Percentiles rank a stretch among this genome's conserved stretches.
phyloP scores from a whole-genome alignment of 1,139 yeast genomes.

The Nadsonia commutata region DNA sequence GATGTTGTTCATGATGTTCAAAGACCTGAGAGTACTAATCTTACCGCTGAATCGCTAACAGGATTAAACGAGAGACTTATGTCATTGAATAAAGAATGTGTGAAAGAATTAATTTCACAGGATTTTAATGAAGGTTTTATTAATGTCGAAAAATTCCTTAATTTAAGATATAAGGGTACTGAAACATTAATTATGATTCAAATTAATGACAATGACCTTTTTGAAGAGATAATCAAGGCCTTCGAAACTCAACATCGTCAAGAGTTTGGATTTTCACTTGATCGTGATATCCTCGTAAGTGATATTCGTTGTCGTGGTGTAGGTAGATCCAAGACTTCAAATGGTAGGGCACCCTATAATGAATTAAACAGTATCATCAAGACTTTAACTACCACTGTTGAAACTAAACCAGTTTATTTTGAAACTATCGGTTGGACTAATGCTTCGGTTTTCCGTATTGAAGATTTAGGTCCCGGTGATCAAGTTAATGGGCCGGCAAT shows the following conservation, averaged over 20 bases:
- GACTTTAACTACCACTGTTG: slow-evolving; percentile 12
- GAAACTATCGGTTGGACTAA: slow-evolving; percentile 30
- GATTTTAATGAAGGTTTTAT: slow-evolving; percentile 31
- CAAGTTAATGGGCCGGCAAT: slow-evolving; percentile 63
- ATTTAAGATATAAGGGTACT: slow-evolving; percentile 74
- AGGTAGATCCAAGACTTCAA: slow-evolving; percentile 26
- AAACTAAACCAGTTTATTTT: slow-evolving; percentile 30
- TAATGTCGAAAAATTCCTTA: slow-evolving; percentile 46
- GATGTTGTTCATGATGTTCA: slow-evolving; percentile 45
- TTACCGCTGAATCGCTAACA: slow-evolving; percentile 21
- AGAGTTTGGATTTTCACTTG: slow-evolving; percentile 59
- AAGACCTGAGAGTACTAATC: slow-evolving; percentile 31
- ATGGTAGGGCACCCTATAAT: slow-evolving; percentile 2
- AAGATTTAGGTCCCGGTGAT: slow-evolving; percentile 38
- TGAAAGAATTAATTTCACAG: slow-evolving; percentile 27
- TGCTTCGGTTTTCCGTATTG: slow-evolving; percentile 39
- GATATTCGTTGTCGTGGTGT: slow-evolving; percentile 65
- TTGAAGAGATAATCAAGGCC: slow-evolving; percentile 15
- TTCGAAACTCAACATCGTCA: slow-evolving; percentile 40
- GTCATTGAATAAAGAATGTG: slow-evolving; percentile 23
- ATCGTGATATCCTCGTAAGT: slow-evolving; percentile 55
- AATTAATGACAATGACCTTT: slow-evolving; percentile 22
- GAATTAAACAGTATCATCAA: slow-evolving; percentile 12
- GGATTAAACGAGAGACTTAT: slow-evolving; percentile 25
- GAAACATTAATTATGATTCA: slow-evolving; percentile 69